Conservation (phyloP, 2,329 filamentous ascomycete species). For the Penicillium polonicum region DNA sequence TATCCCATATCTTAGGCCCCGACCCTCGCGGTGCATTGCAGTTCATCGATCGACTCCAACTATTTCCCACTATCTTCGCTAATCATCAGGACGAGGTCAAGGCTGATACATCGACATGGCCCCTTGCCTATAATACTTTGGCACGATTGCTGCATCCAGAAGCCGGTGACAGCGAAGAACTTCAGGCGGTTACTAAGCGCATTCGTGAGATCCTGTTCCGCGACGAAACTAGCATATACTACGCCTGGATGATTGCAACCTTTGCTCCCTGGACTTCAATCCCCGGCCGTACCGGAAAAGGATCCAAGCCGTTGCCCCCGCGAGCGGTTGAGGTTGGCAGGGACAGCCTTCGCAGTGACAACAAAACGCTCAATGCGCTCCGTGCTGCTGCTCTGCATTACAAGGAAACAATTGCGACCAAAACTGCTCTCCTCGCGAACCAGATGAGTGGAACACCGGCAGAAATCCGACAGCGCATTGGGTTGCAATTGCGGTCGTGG, state of each 20-base stretch:
- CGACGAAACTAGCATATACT: conserved; percentile 64
- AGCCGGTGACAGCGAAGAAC: conserved; percentile 45
- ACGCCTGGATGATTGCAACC: conserved; percentile 74
- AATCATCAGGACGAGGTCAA: conserved; percentile 48
- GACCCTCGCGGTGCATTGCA: conserved; percentile 40
- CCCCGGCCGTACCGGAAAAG: conserved; percentile 38
- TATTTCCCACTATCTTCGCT: conserved; percentile 44
- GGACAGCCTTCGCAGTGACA: conserved; percentile 77
- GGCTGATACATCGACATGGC: conserved; percentile 63
- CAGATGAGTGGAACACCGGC: conserved; percentile 29
- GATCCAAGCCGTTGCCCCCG: conserved; percentile 53
- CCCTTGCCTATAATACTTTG: conserved; percentile 63
- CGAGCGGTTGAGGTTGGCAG: conserved; percentile 64
- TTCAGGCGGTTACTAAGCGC: conserved; percentile 39
- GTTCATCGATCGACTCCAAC: conserved; percentile 39
- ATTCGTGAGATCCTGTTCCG: conserved; percentile 56
- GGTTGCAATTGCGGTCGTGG: conserved; percentile 37
- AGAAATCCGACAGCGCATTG: conserved; percentile 40
- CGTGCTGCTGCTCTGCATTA: conserved; percentile 63
- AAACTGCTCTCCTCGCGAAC: conserved; percentile 40
- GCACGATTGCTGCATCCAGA: conserved; percentile 45
- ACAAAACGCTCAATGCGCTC: conserved; percentile 69
- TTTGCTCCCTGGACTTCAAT: conserved; percentile 69
- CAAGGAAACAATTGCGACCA: conserved; percentile 61
- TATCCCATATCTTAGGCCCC: conserved; percentile 28